Evolutionary conservation across 2,329 filamentous ascomycete species (phyloP).

Genomic region (Hortaea werneckii): DNA sequence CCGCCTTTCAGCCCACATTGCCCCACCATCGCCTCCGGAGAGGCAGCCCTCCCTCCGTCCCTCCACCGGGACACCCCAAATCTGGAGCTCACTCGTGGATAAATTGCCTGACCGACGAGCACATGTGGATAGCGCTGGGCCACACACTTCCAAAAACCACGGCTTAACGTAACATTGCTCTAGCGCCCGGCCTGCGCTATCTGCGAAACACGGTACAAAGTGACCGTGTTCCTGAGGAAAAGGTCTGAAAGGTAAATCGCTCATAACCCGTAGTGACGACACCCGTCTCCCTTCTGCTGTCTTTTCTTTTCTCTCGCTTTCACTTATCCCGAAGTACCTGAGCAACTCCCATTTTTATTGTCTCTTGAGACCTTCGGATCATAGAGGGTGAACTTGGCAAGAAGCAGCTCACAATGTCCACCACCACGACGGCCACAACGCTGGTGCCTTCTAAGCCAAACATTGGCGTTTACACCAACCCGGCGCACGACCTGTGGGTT

Average conservation of each 20-base stretch:
- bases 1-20: no score
- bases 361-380: no score
- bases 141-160: not conserved
- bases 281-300: no score
- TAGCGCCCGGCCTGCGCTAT: not conserved
- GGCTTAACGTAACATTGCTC: not conserved
- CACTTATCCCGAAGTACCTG: no score
- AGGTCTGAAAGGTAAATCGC: not conserved
- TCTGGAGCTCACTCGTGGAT: not conserved
- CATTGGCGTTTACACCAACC: constrained; percentile 94
- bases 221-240: not conserved
- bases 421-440: constrained; percentile 11
- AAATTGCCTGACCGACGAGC: not conserved
- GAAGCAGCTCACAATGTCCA: constrained; percentile 2
- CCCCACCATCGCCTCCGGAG: no score
- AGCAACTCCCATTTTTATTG: no score
- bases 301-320: no score
- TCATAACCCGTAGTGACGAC: not conserved
- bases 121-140: not conserved
- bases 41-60: no score
- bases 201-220: not conserved
- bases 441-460: constrained; percentile 61
- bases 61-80: no score
- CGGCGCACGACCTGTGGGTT: constrained; percentile 83
- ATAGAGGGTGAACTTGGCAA: no score